phyloP scores from a whole-genome alignment of 371 early-diverging fungal genomes.

The Cokeromyces recurvatus region DNA sequence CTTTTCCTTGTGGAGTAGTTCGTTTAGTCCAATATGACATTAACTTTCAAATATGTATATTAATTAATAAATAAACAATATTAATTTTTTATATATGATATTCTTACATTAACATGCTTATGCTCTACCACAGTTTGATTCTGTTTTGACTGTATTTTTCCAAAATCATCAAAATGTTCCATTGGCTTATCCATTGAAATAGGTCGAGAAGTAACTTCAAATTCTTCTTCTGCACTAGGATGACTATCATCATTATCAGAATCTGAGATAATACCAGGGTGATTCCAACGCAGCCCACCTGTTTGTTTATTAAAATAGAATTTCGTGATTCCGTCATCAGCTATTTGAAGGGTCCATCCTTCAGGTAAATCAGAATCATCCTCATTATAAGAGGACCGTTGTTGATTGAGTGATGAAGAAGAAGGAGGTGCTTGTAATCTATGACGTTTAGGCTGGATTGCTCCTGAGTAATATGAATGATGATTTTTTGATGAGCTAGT shows the following conservation, averaged over 20 bases:
- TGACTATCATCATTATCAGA: constrained; percentile 14
- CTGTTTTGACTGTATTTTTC: background rate
- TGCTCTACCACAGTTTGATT: background rate
- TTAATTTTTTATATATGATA: too few species aligned
- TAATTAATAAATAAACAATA: too few species aligned
- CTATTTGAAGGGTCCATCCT: constrained; percentile 26
- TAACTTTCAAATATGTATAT: constrained; percentile 7
- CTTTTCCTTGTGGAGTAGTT: constrained; percentile 56
- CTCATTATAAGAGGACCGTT: background rate
- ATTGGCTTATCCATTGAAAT: too few species aligned
- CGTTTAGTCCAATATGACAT: constrained; percentile 55
- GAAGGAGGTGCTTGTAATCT: too few species aligned
- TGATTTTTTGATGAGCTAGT: background rate
- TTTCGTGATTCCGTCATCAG: constrained; percentile 21
- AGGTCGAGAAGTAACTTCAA: background rate
- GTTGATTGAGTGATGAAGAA: too few species aligned
- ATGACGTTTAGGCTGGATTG: too few species aligned
- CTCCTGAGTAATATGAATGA: too few species aligned
- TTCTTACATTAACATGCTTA: constrained; percentile 2
- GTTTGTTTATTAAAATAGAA: constrained; percentile 23
- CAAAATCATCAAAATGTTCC: constrained; percentile 9
- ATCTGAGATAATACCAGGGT: constrained; percentile 12
- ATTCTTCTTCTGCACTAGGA: too few species aligned
- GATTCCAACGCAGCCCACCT: constrained; percentile 22
- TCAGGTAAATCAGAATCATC: constrained; percentile 5